These are phyloP conservation scores for Leccinum barrowsii DNA, from an alignment of 768 basidiomycete species.

Conservation along the genomic window DNA sequence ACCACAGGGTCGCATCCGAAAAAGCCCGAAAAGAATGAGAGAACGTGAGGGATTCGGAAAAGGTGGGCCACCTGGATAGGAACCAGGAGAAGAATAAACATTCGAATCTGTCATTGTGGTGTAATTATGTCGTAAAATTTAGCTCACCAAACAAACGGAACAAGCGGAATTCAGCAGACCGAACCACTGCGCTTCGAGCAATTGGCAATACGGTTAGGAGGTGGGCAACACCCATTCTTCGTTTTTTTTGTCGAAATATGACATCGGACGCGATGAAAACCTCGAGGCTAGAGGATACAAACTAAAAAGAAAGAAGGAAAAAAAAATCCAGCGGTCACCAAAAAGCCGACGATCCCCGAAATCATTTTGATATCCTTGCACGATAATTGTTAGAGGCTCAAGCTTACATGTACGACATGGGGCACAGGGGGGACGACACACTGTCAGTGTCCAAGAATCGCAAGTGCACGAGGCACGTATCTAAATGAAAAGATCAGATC, in stretches of 20 bases:
- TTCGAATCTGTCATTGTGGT: slow-evolving; percentile 20
- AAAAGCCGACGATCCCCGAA: background rate
- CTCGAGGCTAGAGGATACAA: background rate
- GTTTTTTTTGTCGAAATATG: slow-evolving; percentile 7
- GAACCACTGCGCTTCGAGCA: slow-evolving; percentile 4
- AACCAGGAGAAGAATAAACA: slow-evolving; percentile 11
- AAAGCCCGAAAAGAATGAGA: slow-evolving; percentile 1
- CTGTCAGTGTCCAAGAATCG: background rate
- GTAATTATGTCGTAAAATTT: slow-evolving; percentile 34
- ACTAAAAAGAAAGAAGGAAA: background rate
- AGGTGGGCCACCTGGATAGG: slow-evolving; percentile 1
- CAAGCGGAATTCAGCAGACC: slow-evolving; percentile 10
- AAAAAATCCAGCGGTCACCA: background rate
- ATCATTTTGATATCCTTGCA: background rate
- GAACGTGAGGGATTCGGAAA: background rate
- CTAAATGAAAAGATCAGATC: slow-evolving; percentile 26
- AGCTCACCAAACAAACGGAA: slow-evolving; percentile 22
- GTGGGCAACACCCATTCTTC: slow-evolving; percentile 1
- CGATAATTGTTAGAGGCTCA: background rate
- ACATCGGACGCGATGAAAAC: slow-evolving; percentile 5
- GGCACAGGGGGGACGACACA: slow-evolving; percentile 5
- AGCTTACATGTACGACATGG: slow-evolving; percentile 2
- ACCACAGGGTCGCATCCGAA: background rate
- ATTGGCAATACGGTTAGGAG: slow-evolving; percentile 20
- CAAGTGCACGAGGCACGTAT: slow-evolving; percentile 25